Evolutionary conservation across 768 basidiomycete genomes (phyloP), one percentile per base, ranked within the genome.

Genomic region (Psilocybe azurescens): DNA sequence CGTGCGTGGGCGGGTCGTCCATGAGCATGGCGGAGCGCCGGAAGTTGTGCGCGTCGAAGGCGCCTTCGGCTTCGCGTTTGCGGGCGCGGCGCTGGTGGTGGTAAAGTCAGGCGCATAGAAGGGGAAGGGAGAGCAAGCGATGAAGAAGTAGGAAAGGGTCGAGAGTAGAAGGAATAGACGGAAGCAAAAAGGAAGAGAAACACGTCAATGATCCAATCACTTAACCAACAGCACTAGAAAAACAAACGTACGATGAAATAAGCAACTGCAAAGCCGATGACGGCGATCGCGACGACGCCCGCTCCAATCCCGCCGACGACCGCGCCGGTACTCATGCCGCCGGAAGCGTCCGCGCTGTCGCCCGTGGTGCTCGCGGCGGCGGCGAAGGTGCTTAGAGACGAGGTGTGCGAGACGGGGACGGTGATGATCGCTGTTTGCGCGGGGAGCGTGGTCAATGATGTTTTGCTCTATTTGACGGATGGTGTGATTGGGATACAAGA

Each of bases 11-110:
- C n/a, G 83, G 80, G 65, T 89, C 88, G 51, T 85, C 77, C 24
- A 87, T 75, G 24, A 90, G 72, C 14, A 87, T 70, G n/a, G 83
- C 84, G 13, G 90, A 91, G 56, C 87, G 86, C 55, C 85, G 83
- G 80, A 90, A 90, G 9, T 81, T 81, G 48, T 75, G 72, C 1
- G 87, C 74, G 63, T 85, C 81, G 72, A 90, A 92, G 18, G 69
- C 73, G 13, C 55, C 57, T 29, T 81, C 80, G 0, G 77, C 76
- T n/a, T 78, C 73, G 18, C 75, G 77, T 65, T 77, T 76, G 52
- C 79, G 75, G 38, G 75, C 76, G 41, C 81, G 82, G 56, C 82
- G 81, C 79, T 86, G 55, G 63, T 29, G 18, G 24, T 24, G 24
- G 24, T 24, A 51, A 49, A 56, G 13, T 56, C 20, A 29, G 47